Evolutionary conservation across 371 early-diverging fungal genomes (phyloP).

Genomic region (Rhizomucor pusillus): DNA sequence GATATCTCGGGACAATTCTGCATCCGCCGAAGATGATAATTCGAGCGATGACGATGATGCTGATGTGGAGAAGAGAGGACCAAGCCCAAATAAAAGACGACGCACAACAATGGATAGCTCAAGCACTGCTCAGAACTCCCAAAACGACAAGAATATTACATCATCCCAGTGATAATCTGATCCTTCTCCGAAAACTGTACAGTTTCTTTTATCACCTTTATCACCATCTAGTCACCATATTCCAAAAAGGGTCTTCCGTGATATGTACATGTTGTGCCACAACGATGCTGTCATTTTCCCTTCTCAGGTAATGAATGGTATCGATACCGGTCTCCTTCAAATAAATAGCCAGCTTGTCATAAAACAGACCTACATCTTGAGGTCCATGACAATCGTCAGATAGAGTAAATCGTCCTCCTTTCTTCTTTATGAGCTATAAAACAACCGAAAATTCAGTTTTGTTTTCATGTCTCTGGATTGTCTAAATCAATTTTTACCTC

Average conservation of each 20-base stretch:
- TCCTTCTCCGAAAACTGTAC: background rate
- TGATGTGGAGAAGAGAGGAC: background rate
- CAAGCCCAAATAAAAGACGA: background rate
- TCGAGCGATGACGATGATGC: background rate
- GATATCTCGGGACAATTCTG: too few species aligned
- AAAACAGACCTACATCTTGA: conserved; percentile 81
- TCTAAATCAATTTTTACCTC: conserved; percentile 35
- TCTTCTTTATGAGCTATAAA: conserved; percentile 55
- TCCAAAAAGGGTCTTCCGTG: conserved; percentile 39
- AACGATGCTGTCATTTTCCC: conserved; percentile 16
- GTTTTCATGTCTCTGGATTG: background rate
- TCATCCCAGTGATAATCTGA: background rate
- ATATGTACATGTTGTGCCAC: conserved; percentile 28
- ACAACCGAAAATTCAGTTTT: background rate
- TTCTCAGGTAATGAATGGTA: conserved; percentile 42
- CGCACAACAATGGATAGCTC: background rate
- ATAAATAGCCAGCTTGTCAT: conserved; percentile 58
- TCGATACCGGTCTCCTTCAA: conserved; percentile 47
- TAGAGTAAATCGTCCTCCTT: conserved; percentile 76
- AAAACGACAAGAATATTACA: background rate
- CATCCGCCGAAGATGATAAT: background rate
- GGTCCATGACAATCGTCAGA: conserved; percentile 95
- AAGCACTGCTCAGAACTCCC: background rate
- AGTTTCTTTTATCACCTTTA: background rate
- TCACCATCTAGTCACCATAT: conserved; percentile 27